A percentile compares a stretch with the other conserved stretches of the same genome.
These are phyloP conservation scores for Cryphonectria radicalis DNA, from an alignment of 2,329 filamentous ascomycete genomes.

Conservation along the genomic window DNA sequence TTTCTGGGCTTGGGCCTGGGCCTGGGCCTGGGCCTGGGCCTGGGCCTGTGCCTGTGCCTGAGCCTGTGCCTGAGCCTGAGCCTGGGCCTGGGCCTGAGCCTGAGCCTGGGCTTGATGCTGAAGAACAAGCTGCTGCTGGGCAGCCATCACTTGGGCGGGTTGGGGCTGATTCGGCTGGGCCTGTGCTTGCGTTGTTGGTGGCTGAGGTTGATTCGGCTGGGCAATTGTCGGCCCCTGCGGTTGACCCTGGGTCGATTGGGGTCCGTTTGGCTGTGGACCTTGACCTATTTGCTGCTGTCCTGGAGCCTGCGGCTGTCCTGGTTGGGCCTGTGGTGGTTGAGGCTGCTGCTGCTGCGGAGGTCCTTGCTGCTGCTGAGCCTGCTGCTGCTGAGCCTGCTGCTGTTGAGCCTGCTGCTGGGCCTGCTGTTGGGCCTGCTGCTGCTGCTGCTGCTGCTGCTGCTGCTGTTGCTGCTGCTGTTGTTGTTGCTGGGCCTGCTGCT, in stretches of 20 bases:
- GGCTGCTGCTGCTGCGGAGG: constrained; percentile 32
- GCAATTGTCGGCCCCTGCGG: constrained; percentile 41
- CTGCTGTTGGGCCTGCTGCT: constrained; percentile 42
- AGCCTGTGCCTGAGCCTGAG: constrained; percentile 1
- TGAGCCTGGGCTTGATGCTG: constrained; percentile 12
- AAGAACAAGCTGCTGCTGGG: constrained; percentile 45
- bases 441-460: constrained; percentile 42
- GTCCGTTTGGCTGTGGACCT: constrained; percentile 37
- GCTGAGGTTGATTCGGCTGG: constrained; percentile 51
- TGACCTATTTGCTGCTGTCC: constrained; percentile 43
- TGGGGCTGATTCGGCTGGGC: constrained; percentile 48
- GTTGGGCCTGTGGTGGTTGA: constrained; percentile 34
- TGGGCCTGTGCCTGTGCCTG: constrained; percentile 34
- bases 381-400: constrained; percentile 42
- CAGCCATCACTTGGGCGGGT: constrained; percentile 39
- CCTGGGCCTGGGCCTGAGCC: constrained; percentile 4
- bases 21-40: constrained; percentile 31
- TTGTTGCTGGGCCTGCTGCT: constrained; percentile 44
- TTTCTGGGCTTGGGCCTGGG: constrained; percentile 52
- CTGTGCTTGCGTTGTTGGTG: constrained; percentile 48
- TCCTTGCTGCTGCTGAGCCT: constrained; percentile 23
- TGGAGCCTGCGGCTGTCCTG: constrained; percentile 33
- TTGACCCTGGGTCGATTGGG: constrained; percentile 42
- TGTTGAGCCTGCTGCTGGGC: constrained; percentile 44
- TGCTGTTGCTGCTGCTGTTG: constrained; percentile 47